Percentiles rank a stretch among this genome's conserved stretches.
Conservation (phyloP, 805 yeast genomes). For the Candida bentonensis region DNA sequence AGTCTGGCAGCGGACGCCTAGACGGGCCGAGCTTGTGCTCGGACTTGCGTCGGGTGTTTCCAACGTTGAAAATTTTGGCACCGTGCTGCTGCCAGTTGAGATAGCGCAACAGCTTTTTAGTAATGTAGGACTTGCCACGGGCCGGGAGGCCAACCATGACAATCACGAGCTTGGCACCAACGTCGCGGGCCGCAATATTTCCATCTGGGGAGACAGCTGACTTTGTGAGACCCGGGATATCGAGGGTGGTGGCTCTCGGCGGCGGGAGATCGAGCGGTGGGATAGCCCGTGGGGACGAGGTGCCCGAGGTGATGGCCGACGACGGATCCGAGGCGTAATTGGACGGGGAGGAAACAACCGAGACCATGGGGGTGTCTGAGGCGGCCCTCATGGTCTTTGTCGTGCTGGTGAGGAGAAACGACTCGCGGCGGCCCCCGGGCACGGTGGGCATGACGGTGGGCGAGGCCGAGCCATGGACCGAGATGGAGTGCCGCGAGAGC, state of each 20-base stretch:
- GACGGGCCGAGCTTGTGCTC: constrained; percentile 52
- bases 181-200: constrained; percentile 35
- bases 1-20: constrained; percentile 43
- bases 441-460: not conserved
- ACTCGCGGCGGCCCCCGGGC: not conserved
- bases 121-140: constrained; percentile 86
- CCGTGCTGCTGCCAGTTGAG: constrained; percentile 90
- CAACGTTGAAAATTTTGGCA: constrained; percentile 85
- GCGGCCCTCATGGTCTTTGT: not conserved
- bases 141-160: constrained; percentile 80
- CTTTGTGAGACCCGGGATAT: constrained; percentile 83
- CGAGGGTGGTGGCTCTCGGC: constrained; percentile 66
- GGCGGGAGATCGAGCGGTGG: constrained; percentile 12
- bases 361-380: constrained; percentile 1
- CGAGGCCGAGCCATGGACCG: not conserved
- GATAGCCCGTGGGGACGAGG: constrained; percentile 4
- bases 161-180: constrained; percentile 73
- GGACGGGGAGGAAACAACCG: constrained; percentile 1
- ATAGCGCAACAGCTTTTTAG: constrained; percentile 87
- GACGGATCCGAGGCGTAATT: constrained; percentile 3
- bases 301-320: constrained; percentile 1
- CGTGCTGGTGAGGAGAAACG: not conserved
- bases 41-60: constrained; percentile 79
- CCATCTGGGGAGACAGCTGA: constrained; percentile 64
- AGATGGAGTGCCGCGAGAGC: not conserved